Base-by-base conservation (phyloP, 2,329 filamentous ascomycete species). In the Hymenotorrendiella dingleyae region DNA sequence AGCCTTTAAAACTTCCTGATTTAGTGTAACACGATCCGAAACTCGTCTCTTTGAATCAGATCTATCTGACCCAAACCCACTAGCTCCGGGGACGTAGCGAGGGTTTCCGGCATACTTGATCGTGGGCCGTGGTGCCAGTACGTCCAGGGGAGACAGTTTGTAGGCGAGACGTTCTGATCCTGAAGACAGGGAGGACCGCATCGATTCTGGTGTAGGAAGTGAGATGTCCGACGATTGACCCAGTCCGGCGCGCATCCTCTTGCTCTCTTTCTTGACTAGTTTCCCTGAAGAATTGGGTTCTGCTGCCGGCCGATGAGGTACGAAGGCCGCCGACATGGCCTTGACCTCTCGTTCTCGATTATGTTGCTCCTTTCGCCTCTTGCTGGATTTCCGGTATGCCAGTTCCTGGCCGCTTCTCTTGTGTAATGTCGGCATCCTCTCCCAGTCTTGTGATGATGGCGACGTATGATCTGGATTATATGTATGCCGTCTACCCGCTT, bases 341-440 rank as follows among this genome's bases (percentile, higher is more conserved):
- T 82, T 86, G 59, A 96, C 89, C 65, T 95, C 88, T 49, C 86
- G 86, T 64, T 95, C 90, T 44, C 91, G 77, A 45, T 84, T 74
- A 59, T 80, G 78, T 49, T 94, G 86, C 49, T 84, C 74, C 54
- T 83, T 82, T 56, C 82, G 81, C 55, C 83, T 78, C 66, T 86
- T 94, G 68, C 80, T 89, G 29, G 84, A 84, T 58, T 80, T 87
- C 48, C 82, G 81, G 46, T 81, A 77, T 39, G 77, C 65, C 21
- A 83, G 68, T 38, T 80, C 76, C 51, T 74, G 72, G 44, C 72
- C 72, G 49, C 71, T 72, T 54, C 77, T 76, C 61, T 82, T 86
- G 54, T 79, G 72, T 21, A 82, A 62, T 7, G 78, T 82, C 5
- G 72, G 72, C 42, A 67, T 62, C 44, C 68, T 65, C 61, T 70